Conservation (phyloP, 768 basidiomycete genomes). For the Boletellus sp. region DNA sequence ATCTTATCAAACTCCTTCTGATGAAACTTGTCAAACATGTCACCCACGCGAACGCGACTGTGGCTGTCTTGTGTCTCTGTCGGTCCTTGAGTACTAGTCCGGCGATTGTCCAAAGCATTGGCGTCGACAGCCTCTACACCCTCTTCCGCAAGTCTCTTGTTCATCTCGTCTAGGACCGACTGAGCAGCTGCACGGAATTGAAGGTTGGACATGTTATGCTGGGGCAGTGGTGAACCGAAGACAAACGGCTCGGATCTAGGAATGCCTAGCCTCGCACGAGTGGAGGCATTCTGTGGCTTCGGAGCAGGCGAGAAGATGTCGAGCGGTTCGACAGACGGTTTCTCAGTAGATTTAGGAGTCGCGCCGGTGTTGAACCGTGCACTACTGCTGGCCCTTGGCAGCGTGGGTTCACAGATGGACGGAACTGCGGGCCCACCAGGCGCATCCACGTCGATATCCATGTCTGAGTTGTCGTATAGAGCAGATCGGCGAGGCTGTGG, state of each 20-base stretch:
- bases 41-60: slow-evolving; percentile 24
- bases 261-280: slow-evolving; percentile 21
- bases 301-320: slow-evolving; percentile 43
- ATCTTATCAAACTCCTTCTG: slow-evolving; percentile 68
- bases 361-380: slow-evolving; percentile 22
- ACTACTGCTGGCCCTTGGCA: slow-evolving; percentile 10
- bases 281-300: slow-evolving; percentile 15
- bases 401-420: slow-evolving; percentile 18
- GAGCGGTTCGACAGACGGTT: slow-evolving; percentile 28
- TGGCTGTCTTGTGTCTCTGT: slow-evolving; percentile 16
- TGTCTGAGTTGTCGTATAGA: slow-evolving; percentile 28
- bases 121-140: slow-evolving; percentile 49
- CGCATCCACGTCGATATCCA: slow-evolving; percentile 35
- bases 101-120: slow-evolving; percentile 40
- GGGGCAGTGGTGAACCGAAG: slow-evolving; percentile 73
- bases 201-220: slow-evolving; percentile 57
- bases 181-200: slow-evolving; percentile 65
- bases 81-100: slow-evolving; percentile 3
- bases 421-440: slow-evolving; percentile 32
- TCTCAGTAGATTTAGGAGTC: slow-evolving; percentile 25
- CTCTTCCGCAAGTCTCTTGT: slow-evolving; percentile 57
- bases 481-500: slow-evolving; percentile 9
- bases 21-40: slow-evolving; percentile 56
- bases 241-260: slow-evolving; percentile 51
- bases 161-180: slow-evolving; percentile 81